Evolutionary conservation across 805 yeast genomes (phyloP).

Genomic region (Ogataea naganishii): DNA sequence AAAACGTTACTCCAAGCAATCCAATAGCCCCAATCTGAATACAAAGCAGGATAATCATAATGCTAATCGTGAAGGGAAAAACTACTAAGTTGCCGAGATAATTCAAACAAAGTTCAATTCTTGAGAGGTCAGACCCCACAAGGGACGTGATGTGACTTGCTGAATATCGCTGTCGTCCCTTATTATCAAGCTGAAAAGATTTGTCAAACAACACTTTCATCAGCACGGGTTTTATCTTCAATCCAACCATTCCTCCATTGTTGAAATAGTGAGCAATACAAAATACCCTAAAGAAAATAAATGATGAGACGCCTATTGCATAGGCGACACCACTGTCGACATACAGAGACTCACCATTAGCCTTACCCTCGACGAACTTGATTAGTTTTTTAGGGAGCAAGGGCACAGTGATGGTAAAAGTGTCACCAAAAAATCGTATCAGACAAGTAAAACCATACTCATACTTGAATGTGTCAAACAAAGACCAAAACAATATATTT

Average conservation of each 20-base stretch:
- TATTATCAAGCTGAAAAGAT: constrained; percentile 28
- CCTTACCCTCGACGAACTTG: constrained; percentile 28
- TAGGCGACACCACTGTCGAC: constrained; percentile 31
- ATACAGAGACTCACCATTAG: constrained; percentile 23
- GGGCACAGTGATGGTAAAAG: too few relatives aligned
- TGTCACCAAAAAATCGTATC: neutral
- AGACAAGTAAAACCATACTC: neutral
- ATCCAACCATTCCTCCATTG: constrained; percentile 34
- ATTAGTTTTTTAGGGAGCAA: constrained; percentile 29
- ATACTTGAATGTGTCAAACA: neutral
- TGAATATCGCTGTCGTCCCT: constrained; percentile 26
- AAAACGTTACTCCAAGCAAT: constrained; percentile 32
- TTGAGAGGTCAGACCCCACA: constrained; percentile 33
- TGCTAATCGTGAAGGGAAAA: constrained; percentile 33
- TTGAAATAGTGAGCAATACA: constrained; percentile 32
- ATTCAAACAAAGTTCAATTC: constrained; percentile 35
- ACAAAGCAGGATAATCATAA: constrained; percentile 28
- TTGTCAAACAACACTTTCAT: constrained; percentile 31
- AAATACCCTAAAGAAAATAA: constrained; percentile 15
- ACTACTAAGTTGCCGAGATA: constrained; percentile 33
- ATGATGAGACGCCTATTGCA: constrained; percentile 28
- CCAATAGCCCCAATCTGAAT: constrained; percentile 30
- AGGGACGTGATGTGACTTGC: constrained; percentile 32
- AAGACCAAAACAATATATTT: neutral
- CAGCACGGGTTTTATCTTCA: constrained; percentile 29